These are phyloP conservation scores for Liriodendron chinense DNA, from an alignment of 164 flowering plant species.

Conservation along the genomic window DNA sequence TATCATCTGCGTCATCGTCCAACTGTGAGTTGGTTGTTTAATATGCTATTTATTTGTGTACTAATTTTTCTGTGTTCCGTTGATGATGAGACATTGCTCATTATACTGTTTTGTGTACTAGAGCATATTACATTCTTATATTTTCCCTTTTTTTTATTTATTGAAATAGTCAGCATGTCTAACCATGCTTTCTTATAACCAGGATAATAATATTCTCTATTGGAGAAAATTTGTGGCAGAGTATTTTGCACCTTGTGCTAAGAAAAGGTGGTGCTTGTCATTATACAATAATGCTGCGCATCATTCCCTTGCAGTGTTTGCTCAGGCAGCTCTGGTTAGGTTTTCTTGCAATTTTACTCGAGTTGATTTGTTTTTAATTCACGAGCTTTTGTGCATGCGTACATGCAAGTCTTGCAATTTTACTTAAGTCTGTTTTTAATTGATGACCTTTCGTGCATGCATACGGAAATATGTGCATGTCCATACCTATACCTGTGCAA, in stretches of 20 bases:
- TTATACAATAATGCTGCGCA: constrained; percentile 84
- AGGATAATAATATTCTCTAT: constrained; percentile 84
- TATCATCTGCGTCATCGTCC: constrained; percentile 92
- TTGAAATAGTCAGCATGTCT: neutral
- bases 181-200: constrained; percentile 1
- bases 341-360: neutral
- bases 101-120: neutral
- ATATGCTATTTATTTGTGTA: neutral
- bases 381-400: neutral
- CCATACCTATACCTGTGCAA: neutral
- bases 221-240: constrained; percentile 97
- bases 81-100: neutral
- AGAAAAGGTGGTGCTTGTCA: constrained; percentile 97
- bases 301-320: constrained; percentile 90
- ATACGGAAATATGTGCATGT: neutral
- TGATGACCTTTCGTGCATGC: neutral
- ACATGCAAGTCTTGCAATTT: neutral
- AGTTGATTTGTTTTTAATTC: neutral
- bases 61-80: neutral
- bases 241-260: constrained; percentile 90
- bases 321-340: constrained; percentile 89
- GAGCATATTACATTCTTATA: neutral
- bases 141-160: neutral
- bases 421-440: neutral
- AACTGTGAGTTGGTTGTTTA: constrained; percentile 45